phyloP scores from a whole-genome alignment of 2,329 filamentous ascomycete species.

The Xylariaceae sp. region DNA sequence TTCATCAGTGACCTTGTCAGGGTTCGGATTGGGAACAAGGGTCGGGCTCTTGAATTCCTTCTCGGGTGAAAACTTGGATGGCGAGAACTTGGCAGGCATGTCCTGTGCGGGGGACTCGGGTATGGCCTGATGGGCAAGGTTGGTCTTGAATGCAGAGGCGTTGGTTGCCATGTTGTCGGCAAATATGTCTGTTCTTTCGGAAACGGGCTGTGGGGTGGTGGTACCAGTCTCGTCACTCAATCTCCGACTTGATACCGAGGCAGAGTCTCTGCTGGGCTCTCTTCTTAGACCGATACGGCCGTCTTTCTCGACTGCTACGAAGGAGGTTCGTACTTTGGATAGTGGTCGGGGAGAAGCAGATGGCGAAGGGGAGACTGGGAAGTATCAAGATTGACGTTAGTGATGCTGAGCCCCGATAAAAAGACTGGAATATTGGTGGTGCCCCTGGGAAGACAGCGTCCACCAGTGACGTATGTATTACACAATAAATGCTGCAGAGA shows the following conservation, averaged over 20 bases:
- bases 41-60: conserved; percentile 18
- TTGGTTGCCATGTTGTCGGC: conserved; percentile 31
- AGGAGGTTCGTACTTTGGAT: conserved; percentile 72
- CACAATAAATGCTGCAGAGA: conserved; percentile 6
- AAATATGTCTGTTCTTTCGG: conserved; percentile 39
- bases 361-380: conserved; percentile 33
- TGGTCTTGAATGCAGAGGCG: conserved; percentile 31
- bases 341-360: conserved; percentile 61
- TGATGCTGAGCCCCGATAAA: conserved; percentile 14
- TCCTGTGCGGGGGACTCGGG: conserved; percentile 40
- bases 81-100: conserved; percentile 20
- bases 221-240: conserved; percentile 38
- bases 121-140: conserved; percentile 39
- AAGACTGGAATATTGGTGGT: conserved; percentile 9
- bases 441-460: conserved; percentile 9
- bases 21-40: conserved; percentile 36
- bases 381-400: conserved; percentile 33
- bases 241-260: conserved; percentile 35
- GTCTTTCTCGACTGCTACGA: conserved; percentile 70
- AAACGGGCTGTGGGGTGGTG: conserved; percentile 37
- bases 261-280: conserved; percentile 43
- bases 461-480: conserved; percentile 22
- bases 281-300: conserved; percentile 53
- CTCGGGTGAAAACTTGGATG: conserved; percentile 24
- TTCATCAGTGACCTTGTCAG: conserved; percentile 40